These are phyloP conservation scores for Pinus tabuliformis DNA, from an alignment of 75 land plant species.

Conservation along the genomic window DNA sequence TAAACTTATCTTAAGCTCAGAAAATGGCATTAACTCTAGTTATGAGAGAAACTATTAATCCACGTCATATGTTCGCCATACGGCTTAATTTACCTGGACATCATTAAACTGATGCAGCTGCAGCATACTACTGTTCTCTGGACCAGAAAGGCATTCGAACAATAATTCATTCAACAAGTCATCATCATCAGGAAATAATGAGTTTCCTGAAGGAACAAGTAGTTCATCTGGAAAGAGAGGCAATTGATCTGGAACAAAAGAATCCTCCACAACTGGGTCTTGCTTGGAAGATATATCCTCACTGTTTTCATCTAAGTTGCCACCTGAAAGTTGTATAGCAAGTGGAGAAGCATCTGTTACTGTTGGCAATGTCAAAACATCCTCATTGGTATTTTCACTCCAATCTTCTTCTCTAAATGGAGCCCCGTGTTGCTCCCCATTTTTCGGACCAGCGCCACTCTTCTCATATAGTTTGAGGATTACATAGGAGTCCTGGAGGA, in stretches of 20 bases:
- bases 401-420: constrained; percentile 50
- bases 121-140: neutral
- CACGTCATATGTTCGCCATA: neutral
- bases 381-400: constrained; percentile 20
- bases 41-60: neutral
- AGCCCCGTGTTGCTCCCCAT: constrained; percentile 62
- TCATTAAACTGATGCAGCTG: neutral
- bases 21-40: neutral
- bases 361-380: neutral
- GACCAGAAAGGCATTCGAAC: neutral
- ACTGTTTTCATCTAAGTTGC: neutral
- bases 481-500: constrained; percentile 45
- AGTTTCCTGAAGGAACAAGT: neutral
- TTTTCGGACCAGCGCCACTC: constrained; percentile 62
- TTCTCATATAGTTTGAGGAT: constrained; percentile 50
- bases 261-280: neutral
- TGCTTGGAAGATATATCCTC: constrained; percentile 2
- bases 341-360: neutral
- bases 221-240: neutral
- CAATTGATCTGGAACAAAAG: neutral
- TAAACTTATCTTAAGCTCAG: neutral
- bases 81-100: neutral
- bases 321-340: neutral
- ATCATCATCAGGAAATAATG: no score
- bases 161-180: neutral